Conservation (phyloP, 148 eudicot species). For the Fagopyrum homotropicum region DNA sequence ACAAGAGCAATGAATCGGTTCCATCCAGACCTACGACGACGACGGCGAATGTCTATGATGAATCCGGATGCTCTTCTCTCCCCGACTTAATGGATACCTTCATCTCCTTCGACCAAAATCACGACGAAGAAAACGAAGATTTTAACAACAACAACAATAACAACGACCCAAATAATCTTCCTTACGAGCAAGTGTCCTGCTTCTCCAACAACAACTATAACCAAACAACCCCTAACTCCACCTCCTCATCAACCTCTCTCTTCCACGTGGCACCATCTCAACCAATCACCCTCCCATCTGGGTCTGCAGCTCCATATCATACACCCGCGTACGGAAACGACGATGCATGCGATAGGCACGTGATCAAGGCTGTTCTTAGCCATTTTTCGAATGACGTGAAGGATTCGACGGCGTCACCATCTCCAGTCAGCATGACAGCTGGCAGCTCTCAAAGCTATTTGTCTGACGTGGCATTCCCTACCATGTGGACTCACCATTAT, state of each 20-base stretch:
- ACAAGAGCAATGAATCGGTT: constrained; percentile 12
- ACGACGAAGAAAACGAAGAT: neutral
- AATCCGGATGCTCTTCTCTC: constrained; percentile 9
- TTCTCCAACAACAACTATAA: constrained; percentile 8
- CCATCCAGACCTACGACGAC: neutral
- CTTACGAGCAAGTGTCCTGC: constrained; percentile 19
- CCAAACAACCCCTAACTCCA: constrained; percentile 7
- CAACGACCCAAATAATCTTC: neutral
- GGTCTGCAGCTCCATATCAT: neutral
- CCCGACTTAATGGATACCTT: constrained; percentile 16
- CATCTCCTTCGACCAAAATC: constrained; percentile 11
- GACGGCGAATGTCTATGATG: neutral
- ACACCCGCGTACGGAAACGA: neutral
- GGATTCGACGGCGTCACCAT: constrained; percentile 14
- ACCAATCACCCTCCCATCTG: neutral
- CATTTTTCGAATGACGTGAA: constrained; percentile 52
- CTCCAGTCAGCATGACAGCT: constrained; percentile 28
- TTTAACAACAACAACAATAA: neutral
- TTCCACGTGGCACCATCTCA: neutral
- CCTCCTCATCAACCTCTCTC: neutral
- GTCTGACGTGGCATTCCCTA: constrained; percentile 47
- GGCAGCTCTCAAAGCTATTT: constrained; percentile 48
- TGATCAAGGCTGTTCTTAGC: constrained; percentile 44
- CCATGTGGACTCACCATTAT: constrained; percentile 43
- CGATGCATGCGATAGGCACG: constrained; percentile 35